Evolutionary conservation across 768 basidiomycete species (phyloP).

Genomic region (Trametes meyenii): DNA sequence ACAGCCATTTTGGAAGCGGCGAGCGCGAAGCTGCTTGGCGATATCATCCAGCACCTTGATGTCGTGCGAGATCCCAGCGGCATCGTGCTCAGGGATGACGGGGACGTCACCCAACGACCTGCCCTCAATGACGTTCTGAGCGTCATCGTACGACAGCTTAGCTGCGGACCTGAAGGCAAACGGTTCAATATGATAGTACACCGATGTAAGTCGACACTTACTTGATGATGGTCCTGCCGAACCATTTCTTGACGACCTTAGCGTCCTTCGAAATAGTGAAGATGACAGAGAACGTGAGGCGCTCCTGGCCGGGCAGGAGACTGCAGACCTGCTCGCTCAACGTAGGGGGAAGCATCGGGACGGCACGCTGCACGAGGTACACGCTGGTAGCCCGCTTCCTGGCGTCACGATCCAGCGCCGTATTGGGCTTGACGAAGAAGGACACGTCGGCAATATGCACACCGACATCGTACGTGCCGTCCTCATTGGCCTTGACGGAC

Average conservation of each 20-base stretch:
- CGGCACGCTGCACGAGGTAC: constrained; percentile 93
- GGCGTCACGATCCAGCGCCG: constrained; percentile 97
- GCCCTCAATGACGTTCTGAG: constrained; percentile 82
- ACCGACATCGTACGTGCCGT: constrained; percentile 90
- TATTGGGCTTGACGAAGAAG: constrained; percentile 92
- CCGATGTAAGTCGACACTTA: constrained; percentile 36
- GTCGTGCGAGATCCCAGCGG: constrained; percentile 70
- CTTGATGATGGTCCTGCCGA: constrained; percentile 92
- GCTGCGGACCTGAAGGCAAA: constrained; percentile 67
- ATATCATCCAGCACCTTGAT: constrained; percentile 69
- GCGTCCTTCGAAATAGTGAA: constrained; percentile 87
- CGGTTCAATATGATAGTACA: neutral
- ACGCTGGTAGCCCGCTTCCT: constrained; percentile 97
- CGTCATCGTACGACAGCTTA: constrained; percentile 82
- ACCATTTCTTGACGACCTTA: constrained; percentile 85
- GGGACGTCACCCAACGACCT: constrained; percentile 54
- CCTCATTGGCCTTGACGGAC: constrained; percentile 85
- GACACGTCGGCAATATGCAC: constrained; percentile 98
- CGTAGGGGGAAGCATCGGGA: constrained; percentile 96
- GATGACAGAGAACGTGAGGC: constrained; percentile 87
- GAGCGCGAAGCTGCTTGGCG: constrained; percentile 69
- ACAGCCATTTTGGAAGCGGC: constrained; percentile 81
- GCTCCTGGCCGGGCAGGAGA: constrained; percentile 83
- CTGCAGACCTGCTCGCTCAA: constrained; percentile 93
- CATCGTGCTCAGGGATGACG: constrained; percentile 59